These are phyloP conservation scores for Centaurea solstitialis DNA, from an alignment of 129 eudicot genomes.

Conservation along the genomic window DNA sequence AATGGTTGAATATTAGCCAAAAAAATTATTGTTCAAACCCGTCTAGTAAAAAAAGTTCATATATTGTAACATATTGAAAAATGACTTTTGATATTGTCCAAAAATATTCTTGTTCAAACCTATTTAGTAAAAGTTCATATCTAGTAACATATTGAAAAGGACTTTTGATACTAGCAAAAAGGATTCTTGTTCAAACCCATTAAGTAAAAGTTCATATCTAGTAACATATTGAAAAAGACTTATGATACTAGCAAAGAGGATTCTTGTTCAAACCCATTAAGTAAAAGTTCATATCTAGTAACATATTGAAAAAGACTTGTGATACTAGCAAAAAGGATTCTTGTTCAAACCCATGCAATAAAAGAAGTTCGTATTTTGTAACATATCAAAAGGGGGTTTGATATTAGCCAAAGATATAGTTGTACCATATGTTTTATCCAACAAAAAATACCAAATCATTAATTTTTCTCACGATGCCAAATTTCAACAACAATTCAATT, in stretches of 20 bases:
- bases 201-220: neutral
- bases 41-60: neutral
- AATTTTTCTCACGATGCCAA: neutral
- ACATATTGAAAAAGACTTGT: neutral
- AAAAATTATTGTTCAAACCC: neutral
- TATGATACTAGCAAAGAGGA: neutral
- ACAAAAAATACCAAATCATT: neutral
- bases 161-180: neutral
- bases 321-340: neutral
- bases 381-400: neutral
- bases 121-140: no score
- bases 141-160: no score
- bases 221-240: neutral
- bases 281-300: no score
- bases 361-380: neutral
- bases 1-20: no score
- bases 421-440: neutral
- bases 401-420: neutral
- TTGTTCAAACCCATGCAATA: neutral
- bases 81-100: neutral
- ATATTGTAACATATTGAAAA: neutral
- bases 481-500: neutral
- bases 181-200: neutral
- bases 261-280: neutral
- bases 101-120: neutral